Conservation (phyloP, 179 eudicot species). For the Beta lomatogona region DNA sequence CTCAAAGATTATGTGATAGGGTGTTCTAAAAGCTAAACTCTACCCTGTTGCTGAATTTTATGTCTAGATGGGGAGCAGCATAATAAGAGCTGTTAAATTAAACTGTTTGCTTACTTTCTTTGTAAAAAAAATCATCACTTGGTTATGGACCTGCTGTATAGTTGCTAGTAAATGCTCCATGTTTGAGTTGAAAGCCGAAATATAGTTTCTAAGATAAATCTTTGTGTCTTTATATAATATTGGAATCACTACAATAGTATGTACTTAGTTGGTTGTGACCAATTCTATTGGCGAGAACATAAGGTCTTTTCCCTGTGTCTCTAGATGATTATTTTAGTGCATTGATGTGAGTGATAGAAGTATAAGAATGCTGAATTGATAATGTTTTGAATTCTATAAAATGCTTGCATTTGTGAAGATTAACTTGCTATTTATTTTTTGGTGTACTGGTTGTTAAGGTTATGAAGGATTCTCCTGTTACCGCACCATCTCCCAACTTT, state of each 20-base stretch:
- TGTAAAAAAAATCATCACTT: neutral
- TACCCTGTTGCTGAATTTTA: neutral
- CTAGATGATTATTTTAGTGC: neutral
- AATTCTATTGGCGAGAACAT: neutral
- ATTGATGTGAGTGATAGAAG: neutral
- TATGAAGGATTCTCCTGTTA: slow-evolving; percentile 46
- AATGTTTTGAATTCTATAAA: neutral
- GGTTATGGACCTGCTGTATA: neutral
- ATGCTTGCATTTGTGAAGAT: slow-evolving; percentile 5
- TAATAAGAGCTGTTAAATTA: neutral
- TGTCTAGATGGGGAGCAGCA: neutral
- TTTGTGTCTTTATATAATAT: neutral
- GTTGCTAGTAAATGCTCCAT: neutral
- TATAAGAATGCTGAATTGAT: neutral
- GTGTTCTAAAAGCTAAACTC: neutral
- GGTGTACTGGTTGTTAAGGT: slow-evolving; percentile 34
- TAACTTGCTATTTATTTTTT: neutral
- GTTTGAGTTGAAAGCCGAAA: neutral
- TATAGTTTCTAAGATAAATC: neutral
- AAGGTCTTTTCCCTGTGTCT: no score
- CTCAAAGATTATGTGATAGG: neutral
- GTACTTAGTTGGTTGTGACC: neutral
- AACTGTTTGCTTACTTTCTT: neutral
- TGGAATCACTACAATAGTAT: neutral
- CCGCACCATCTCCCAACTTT: slow-evolving; percentile 46